Evolutionary conservation across 495 filamentous ascomycete genomes (phyloP), one percentile per base, ranked within the genome.

Genomic region (Lineolata rhizophorae): DNA sequence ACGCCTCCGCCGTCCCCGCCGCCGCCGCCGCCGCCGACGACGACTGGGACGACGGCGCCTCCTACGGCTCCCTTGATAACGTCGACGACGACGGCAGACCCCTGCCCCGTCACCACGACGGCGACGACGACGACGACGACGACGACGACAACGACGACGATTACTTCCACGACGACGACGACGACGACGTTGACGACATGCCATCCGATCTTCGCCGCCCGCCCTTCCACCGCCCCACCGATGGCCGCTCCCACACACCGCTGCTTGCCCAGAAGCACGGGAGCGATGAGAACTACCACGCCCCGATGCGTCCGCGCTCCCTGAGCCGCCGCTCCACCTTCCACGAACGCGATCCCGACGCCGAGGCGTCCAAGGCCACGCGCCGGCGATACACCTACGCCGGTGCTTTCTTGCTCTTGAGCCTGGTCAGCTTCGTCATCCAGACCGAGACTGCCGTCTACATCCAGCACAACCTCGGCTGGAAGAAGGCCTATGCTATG

Each of bases 401-500:
- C 2, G 72, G 65, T 4, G 65, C 79, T 29, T 94, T 92, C 52
- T 55, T 97, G 33, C 43, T 75, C 3, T 40, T 91, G 36, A 84
- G 74, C 43, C 55, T 97, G 43, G 54, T 84, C 13, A 70, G 73
- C 45, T 97, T 97, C 52, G 60, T 64, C 19, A 55, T 93, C 3
- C 87, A 97, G 61, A 94, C 87, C 4, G 84, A 93, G 58, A 82
- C 91, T 10, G 83, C 87, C 2, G 71, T 83, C 5, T 84, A 93
- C 49, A 82, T 97, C 25, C 81, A 93, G 50, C 68, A 80, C 52
- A 71, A 83, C 25, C 49, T 93, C 36, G 62, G 68, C 20, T 97
- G 87, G 87, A 69, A 85, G 48, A 95, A 97, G 55, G 74, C 85
- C 16, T 97, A 94, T 58, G 83, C 76, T 60, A 97, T 97, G 87